Evolutionary conservation across 345 rosid species (phyloP).

Genomic region (Camelina neglecta): DNA sequence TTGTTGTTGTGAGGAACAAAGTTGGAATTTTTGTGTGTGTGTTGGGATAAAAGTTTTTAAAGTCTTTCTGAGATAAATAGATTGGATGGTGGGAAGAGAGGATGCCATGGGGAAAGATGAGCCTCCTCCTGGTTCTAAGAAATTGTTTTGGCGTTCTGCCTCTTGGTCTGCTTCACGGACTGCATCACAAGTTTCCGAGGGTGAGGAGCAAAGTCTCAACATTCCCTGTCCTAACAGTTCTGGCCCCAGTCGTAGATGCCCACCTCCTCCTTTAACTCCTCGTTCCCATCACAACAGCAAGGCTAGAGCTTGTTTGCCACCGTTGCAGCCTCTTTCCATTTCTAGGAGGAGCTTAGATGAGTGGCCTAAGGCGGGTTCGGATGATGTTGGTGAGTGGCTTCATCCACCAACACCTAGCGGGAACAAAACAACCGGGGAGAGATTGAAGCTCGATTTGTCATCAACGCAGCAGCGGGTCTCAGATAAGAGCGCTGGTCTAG

Average conservation of each 20-base stretch:
- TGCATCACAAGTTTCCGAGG: conserved; percentile 57
- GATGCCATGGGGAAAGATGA: conserved; percentile 62
- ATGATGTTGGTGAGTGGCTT: conserved; percentile 97
- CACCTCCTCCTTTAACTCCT: conserved; percentile 77
- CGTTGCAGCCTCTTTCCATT: conserved; percentile 90
- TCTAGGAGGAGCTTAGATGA: conserved; percentile 93
- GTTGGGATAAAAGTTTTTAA: conserved; percentile 33
- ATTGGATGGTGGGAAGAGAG: conserved; percentile 90
- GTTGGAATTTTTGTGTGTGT: conserved; percentile 24
- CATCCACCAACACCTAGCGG: conserved; percentile 90
- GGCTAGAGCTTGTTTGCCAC: conserved; percentile 93
- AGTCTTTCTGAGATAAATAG: conserved; percentile 31
- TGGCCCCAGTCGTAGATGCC: conserved; percentile 63
- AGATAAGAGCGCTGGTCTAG: conserved; percentile 72
- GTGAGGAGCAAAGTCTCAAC: conserved; percentile 54
- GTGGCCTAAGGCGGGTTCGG: conserved; percentile 98
- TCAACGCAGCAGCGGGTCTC: conserved; percentile 63
- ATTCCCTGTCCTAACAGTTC: conserved; percentile 49
- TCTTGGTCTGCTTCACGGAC: conserved; percentile 98
- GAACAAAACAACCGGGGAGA: conserved; percentile 73
- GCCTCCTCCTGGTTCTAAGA: conserved; percentile 66
- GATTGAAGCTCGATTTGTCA: conserved; percentile 90
- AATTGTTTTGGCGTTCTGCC: conserved; percentile 92
- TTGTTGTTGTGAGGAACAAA: conserved; percentile 28
- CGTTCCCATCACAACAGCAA: conserved; percentile 86